Percentiles rank a stretch among this genome's conserved stretches.
Evolutionary conservation across 352 stramenopile genomes (phyloP).

Genomic region (Halophytophthora polymorphica): DNA sequence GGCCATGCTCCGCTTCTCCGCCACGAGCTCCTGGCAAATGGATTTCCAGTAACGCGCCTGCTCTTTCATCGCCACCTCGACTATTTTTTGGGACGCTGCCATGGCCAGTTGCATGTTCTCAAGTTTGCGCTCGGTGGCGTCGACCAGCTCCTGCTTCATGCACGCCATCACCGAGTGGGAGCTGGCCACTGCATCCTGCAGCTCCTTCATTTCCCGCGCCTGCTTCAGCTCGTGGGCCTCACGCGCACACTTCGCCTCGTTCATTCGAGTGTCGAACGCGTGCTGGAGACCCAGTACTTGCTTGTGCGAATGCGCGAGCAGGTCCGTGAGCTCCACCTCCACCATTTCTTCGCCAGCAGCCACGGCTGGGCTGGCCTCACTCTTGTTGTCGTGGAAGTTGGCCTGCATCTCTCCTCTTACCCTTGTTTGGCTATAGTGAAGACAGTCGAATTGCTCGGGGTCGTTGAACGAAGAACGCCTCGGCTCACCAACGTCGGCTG

Average conservation of each 20-base stretch:
- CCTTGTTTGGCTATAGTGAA: constrained; percentile 7
- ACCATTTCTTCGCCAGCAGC: constrained; percentile 26
- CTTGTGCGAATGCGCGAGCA: constrained; percentile 33
- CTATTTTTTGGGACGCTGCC: constrained; percentile 19
- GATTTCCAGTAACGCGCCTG: constrained; percentile 39
- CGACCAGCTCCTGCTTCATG: constrained; percentile 29
- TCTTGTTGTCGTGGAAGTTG: too few relatives aligned
- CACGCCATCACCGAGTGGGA: constrained; percentile 21
- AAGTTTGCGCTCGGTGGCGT: constrained; percentile 21
- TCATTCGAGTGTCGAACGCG: constrained; percentile 18
- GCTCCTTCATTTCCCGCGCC: constrained; percentile 8
- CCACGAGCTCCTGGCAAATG: constrained; percentile 41
- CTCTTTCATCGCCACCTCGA: constrained; percentile 36
- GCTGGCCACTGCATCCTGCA: constrained; percentile 18
- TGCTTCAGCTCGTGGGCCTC: constrained; percentile 13
- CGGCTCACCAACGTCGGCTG: not conserved
- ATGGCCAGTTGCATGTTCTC: constrained; percentile 23
- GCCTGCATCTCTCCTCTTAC: not conserved
- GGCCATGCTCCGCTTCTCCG: constrained; percentile 39
- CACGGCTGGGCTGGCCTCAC: not conserved
- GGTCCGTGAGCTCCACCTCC: constrained; percentile 38
- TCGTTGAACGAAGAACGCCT: not conserved
- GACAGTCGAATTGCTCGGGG: not conserved
- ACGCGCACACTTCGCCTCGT: constrained; percentile 12
- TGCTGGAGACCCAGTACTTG: constrained; percentile 21